These are phyloP conservation scores for Metschnikowia colocasiae DNA, from an alignment of 805 yeast species.

Conservation along the genomic window DNA sequence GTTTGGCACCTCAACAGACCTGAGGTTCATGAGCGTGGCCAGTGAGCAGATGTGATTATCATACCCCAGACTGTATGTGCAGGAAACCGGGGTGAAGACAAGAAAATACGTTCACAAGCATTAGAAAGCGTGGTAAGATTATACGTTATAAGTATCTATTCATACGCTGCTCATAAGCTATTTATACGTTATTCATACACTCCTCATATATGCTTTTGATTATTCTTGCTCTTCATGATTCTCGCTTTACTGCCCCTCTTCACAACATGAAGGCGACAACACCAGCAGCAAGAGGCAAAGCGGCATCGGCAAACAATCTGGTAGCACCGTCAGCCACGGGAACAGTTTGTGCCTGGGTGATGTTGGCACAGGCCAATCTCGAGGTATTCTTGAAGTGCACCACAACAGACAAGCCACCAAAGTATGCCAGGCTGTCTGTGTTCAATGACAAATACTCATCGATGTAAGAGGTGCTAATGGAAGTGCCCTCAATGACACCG, in stretches of 20 bases:
- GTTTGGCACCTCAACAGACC: constrained; percentile 10
- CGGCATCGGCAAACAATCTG: constrained; percentile 4
- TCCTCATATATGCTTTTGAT: no score
- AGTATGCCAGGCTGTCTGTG: constrained; percentile 22
- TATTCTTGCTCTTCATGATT: no score
- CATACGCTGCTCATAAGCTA: no score
- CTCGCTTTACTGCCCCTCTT: no score
- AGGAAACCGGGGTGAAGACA: no score
- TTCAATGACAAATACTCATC: constrained; percentile 34
- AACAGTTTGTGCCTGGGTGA: constrained; percentile 18
- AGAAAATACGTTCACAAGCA: no score
- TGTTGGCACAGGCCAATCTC: constrained; percentile 40
- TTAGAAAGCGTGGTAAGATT: no score
- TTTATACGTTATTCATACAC: no score
- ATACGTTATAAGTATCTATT: no score
- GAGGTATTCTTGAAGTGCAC: constrained; percentile 31
- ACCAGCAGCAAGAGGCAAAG: constrained; percentile 15
- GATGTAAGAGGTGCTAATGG: constrained; percentile 22
- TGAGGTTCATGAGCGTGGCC: constrained; percentile 1
- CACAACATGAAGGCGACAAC: constrained; percentile 13
- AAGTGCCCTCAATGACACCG: constrained; percentile 31
- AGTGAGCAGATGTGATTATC: background rate
- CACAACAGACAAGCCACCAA: constrained; percentile 33
- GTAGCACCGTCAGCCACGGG: constrained; percentile 5
- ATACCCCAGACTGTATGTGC: background rate